Evolutionary conservation across 2,329 filamentous ascomycete species (phyloP), one percentile per base, ranked within the genome.

Genomic region (Macrophomina tecta): DNA sequence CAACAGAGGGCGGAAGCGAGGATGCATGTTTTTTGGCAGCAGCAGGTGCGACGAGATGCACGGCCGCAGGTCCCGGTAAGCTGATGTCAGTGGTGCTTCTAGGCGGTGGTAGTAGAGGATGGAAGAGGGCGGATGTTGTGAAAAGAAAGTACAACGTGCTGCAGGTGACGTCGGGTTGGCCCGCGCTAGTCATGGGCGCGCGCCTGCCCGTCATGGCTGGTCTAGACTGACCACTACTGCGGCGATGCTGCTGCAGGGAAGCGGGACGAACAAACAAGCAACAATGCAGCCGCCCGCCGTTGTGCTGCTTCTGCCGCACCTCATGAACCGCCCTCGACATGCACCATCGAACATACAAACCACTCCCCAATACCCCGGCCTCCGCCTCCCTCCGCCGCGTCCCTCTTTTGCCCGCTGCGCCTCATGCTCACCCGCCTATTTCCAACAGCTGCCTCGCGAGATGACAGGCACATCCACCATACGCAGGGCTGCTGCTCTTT

Each of bases 1-100:
- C 40, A 60, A 7, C 28, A 18, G 30, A 12, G 28, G 3, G 3
- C 40, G 5, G 1, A 12, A 3, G 36, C 7, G 36, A 38, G 6
- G 36, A n/a, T 45, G 53, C 53, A 36, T 36, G 18, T 58, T 36
- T 38, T 45, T n/a, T 16, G 42, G 42, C 42, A 45, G 16, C 8
- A 34, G 28, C 8, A 34, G 28, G 56, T 40, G 58, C 58, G 45
- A 42, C 30, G 56, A 16, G 32, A 42, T 49, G 42, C 56, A 48
- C 6, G 42, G 42, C 42, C 28, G n/a, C 42, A 49, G 42, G 30
- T 16, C 42, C 5, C 58, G 58, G 58, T 62, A 62, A 62, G 58
- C 58, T 62, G 58, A 62, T 62, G 58, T 62, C 58, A 62, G 58
- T 34, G 58, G 58, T 8, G 42, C 45, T 48, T 38, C n/a, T 49